Percentiles rank a stretch among this genome's conserved stretches.
phyloP scores from a whole-genome alignment of 2,329 filamentous ascomycete species.

The Claviceps monticola region DNA sequence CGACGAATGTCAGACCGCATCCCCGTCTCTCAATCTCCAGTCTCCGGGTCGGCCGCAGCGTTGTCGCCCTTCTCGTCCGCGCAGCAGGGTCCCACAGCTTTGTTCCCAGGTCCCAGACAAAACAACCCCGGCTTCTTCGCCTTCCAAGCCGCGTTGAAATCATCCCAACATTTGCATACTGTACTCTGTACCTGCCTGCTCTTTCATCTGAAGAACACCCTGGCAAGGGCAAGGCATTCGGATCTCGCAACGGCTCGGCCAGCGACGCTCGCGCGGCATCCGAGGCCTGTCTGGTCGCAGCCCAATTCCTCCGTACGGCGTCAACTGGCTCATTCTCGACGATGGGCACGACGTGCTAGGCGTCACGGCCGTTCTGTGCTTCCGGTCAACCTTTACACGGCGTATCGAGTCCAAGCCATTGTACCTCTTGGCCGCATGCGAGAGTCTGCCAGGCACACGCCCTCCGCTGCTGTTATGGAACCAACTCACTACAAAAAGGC shows the following conservation, averaged over 20 bases:
- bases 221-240: not conserved
- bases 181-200: not conserved
- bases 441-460: slow-evolving; percentile 10
- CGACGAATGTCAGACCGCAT: not conserved
- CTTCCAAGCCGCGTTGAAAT: not conserved
- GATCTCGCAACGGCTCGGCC: slow-evolving; percentile 1
- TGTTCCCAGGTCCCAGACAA: not conserved
- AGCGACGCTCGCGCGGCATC: slow-evolving; percentile 2
- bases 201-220: slow-evolving; percentile 2
- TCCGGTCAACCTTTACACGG: not conserved
- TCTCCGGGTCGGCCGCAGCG: not conserved
- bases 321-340: slow-evolving; percentile 2
- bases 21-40: not conserved
- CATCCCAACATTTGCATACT: slow-evolving; percentile 5
- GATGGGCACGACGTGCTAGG: slow-evolving; percentile 10
- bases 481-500: slow-evolving; percentile 31
- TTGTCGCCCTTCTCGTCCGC: not conserved
- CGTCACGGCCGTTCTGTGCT: slow-evolving; percentile 7
- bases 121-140: slow-evolving; percentile 12
- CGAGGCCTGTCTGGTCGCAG: slow-evolving; percentile 1
- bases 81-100: not conserved
- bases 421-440: slow-evolving; percentile 7
- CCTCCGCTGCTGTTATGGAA: slow-evolving; percentile 17
- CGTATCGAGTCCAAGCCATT: no score
- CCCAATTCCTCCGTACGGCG: slow-evolving; percentile 6